These are phyloP conservation scores for Raddia distichophylla DNA, from an alignment of 176 grass and related monocot species.

Conservation along the genomic window DNA sequence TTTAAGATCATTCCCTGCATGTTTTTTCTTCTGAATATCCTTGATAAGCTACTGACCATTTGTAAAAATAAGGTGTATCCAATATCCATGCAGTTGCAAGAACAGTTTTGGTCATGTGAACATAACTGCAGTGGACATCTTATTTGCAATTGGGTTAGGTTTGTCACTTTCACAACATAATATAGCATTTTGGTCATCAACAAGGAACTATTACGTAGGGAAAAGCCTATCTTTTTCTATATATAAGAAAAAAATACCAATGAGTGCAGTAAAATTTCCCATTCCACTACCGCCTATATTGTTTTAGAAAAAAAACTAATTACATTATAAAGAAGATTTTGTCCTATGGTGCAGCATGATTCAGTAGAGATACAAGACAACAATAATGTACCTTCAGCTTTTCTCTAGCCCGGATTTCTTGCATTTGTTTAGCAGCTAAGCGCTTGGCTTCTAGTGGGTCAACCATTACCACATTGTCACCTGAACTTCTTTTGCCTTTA, in stretches of 20 bases:
- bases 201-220: neutral
- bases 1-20: neutral
- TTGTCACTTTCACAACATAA: neutral
- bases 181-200: neutral
- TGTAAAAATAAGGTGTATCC: constrained; percentile 1
- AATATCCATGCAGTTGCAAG: constrained; percentile 12
- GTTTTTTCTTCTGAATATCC: neutral
- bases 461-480: constrained; percentile 78
- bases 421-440: constrained; percentile 90
- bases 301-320: neutral
- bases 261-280: neutral
- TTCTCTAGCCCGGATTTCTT: constrained; percentile 83
- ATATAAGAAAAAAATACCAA: neutral
- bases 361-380: constrained; percentile 21
- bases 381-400: constrained; percentile 62
- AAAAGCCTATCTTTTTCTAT: neutral
- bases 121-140: neutral
- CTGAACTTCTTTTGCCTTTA: constrained; percentile 70
- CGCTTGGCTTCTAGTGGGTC: constrained; percentile 92
- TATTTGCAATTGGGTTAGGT: constrained; percentile 18
- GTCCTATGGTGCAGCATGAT: constrained; percentile 30
- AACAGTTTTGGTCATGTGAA: constrained; percentile 19
- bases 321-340: constrained; percentile 13
- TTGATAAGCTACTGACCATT: neutral
- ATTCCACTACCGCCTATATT: neutral